Conservation (phyloP, 768 basidiomycete genomes). For the Amanita subjunquillea region DNA sequence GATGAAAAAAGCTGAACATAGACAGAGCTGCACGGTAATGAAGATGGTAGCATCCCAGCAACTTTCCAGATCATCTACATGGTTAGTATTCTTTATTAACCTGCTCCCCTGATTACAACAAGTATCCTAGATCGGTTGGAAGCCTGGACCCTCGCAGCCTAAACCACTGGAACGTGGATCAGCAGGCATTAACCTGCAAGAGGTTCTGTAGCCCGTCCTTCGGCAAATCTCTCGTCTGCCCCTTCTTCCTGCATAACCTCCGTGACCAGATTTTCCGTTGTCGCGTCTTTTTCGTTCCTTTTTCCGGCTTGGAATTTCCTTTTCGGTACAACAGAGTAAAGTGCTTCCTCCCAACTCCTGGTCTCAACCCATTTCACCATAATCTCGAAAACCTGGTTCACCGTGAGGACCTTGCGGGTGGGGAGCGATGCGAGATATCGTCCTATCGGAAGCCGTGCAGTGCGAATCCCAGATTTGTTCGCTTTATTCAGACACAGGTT, state of each 20-base stretch:
- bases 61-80: slow-evolving; percentile 96
- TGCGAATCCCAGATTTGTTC: slow-evolving; percentile 56
- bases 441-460: slow-evolving; percentile 92
- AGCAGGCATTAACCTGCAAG: slow-evolving; percentile 32
- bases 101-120: background rate
- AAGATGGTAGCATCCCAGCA: slow-evolving; percentile 80
- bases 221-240: background rate
- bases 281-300: slow-evolving; percentile 10
- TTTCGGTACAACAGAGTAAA: slow-evolving; percentile 84
- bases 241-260: slow-evolving; percentile 11
- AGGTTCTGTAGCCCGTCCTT: slow-evolving; percentile 20
- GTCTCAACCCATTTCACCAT: slow-evolving; percentile 83
- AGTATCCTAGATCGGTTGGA: slow-evolving; percentile 33
- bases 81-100: slow-evolving; percentile 34
- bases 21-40: slow-evolving; percentile 73
- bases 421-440: slow-evolving; percentile 74
- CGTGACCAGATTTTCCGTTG: slow-evolving; percentile 6
- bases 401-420: slow-evolving; percentile 92
- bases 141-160: slow-evolving; percentile 31
- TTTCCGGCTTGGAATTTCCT: slow-evolving; percentile 66
- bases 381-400: slow-evolving; percentile 95
- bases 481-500: slow-evolving; percentile 88
- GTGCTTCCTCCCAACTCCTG: slow-evolving; percentile 76
- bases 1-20: background rate
- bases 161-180: slow-evolving; percentile 35